Percentiles rank a stretch among this genome's conserved stretches.
Conservation (phyloP, 2,329 filamentous ascomycete genomes). For the Alternaria gaisen region DNA sequence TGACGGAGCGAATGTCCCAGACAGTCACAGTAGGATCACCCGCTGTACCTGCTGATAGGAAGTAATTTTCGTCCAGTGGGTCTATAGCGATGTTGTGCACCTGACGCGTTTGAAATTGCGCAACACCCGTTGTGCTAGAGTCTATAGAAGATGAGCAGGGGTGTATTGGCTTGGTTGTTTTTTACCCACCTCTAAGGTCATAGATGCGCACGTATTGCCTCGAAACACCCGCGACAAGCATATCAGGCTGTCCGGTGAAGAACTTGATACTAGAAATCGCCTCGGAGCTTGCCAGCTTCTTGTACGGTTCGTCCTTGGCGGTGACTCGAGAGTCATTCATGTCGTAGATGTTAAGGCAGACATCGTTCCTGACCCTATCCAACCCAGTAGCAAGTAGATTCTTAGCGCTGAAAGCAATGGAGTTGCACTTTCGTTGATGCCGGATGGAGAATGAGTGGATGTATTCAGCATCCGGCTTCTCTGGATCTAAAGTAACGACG, state of each 20-base stretch:
- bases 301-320: constrained; percentile 62
- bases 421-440: constrained; percentile 79
- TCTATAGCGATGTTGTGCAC: constrained; percentile 78
- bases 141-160: constrained; percentile 39
- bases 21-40: constrained; percentile 78
- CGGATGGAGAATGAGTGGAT: constrained; percentile 75
- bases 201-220: constrained; percentile 78
- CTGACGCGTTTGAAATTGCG: constrained; percentile 64
- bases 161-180: constrained; percentile 28
- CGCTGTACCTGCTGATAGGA: constrained; percentile 76
- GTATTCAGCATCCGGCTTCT: constrained; percentile 52
- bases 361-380: constrained; percentile 82
- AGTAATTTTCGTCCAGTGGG: constrained; percentile 82
- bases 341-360: constrained; percentile 85
- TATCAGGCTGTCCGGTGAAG: constrained; percentile 79
- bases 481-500: constrained; percentile 75
- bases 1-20: constrained; percentile 74
- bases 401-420: constrained; percentile 80
- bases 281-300: constrained; percentile 68
- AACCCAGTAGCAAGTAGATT: constrained; percentile 77
- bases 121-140: constrained; percentile 55
- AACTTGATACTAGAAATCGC: constrained; percentile 86
- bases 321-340: constrained; percentile 66
- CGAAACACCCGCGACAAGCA: constrained; percentile 78
- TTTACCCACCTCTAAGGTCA: constrained; percentile 73